Evolutionary conservation across 495 filamentous ascomycete genomes (phyloP), one percentile per base, ranked within the genome.

Genomic region (Penicillium macrosclerotiorum): DNA sequence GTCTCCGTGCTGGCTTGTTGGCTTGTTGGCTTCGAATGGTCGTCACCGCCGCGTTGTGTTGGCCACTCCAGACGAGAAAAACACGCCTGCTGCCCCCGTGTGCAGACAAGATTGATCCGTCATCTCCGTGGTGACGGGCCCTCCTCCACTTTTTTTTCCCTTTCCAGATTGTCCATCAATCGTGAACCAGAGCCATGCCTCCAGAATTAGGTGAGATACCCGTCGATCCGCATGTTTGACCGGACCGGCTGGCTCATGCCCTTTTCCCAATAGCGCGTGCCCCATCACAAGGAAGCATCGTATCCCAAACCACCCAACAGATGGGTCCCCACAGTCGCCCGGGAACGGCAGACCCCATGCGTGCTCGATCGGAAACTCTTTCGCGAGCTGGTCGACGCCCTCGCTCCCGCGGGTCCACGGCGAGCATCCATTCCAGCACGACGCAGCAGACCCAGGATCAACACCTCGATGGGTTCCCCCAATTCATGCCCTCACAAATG

Each of bases 391-490:
- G 75, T 56, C 85, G 81, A 58, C 79, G 87, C 33, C 78, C 86
- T 41, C 73, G 81, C 24, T 95, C 90, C 22, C 75, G 88, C 68
- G 89, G 85, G 29, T 96, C 90, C 33, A 93, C 89, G 4, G 82
- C 88, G n/a, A 92, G 88, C 40, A 79, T 83, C 11, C 85, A 84
- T 49, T 90, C 83, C 51, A 77, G 74, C 57, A 73, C 77, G 5
- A 85, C 83, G 24, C 86, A 86, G 51, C 76, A 84, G 34, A 78
- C 77, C 30, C 71, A 85, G 20, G 82, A 87, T 29, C 80, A 83
- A 43, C 77, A 81, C 51, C 60, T 75, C 47, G 75, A 76, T 44
- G 60, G 55, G 18, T 73, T 73, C 26, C 57, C 74, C 13, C 73
- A 72, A 26, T 74, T 77, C 47, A 73, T 80, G 51, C 55, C 71